Evolutionary conservation across 1,284 basidiomycete species (phyloP).

Genomic region (Puccinia polysora): DNA sequence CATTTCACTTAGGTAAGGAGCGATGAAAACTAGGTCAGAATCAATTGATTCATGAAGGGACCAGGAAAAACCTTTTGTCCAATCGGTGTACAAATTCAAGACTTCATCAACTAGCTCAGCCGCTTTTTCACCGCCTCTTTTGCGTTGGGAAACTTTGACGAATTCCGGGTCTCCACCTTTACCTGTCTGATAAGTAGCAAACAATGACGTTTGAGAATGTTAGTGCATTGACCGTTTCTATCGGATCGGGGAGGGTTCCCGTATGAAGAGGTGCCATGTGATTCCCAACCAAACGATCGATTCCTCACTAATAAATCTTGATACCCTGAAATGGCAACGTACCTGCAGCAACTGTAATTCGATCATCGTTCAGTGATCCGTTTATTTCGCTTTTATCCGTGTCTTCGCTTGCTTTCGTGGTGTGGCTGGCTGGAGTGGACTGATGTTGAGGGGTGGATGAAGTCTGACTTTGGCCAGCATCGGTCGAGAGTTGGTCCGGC

Average conservation of each 20-base stretch:
- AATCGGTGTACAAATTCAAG: conserved; percentile 82
- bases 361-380: conserved; percentile 20
- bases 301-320: not conserved
- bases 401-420: not conserved
- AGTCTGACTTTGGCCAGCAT: not conserved
- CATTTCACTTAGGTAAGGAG: not conserved
- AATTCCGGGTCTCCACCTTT: conserved; percentile 85
- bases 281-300: not conserved
- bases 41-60: not conserved
- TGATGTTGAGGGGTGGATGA: not conserved
- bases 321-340: not conserved
- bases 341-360: conserved; percentile 38
- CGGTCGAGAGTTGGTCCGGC: no score
- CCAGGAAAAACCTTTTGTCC: conserved; percentile 60
- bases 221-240: not conserved
- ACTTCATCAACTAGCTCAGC: conserved; percentile 88
- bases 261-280: not conserved
- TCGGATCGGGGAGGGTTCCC: not conserved
- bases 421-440: not conserved
- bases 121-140: conserved; percentile 67
- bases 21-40: no score
- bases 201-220: not conserved
- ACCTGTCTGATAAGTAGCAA: conserved; percentile 6
- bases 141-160: conserved; percentile 86
- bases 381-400: not conserved